phyloP scores from a whole-genome alignment of 2,329 filamentous ascomycete species.

The Botryotinia narcissicola region DNA sequence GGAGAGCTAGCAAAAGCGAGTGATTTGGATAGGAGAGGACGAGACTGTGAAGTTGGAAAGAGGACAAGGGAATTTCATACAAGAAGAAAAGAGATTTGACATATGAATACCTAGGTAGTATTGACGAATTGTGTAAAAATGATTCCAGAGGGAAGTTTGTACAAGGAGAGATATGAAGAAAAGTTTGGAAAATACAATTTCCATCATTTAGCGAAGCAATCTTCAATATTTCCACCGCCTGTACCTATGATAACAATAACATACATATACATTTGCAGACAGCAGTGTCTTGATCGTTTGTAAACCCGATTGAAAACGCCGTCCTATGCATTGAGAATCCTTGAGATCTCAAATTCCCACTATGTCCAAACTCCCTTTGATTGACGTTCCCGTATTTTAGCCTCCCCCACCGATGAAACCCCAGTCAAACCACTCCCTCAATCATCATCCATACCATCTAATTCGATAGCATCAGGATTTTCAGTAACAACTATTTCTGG shows the following conservation, averaged over 20 bases:
- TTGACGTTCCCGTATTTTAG: slow-evolving; percentile 14
- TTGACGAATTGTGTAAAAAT: slow-evolving; percentile 2
- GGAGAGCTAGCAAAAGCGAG: slow-evolving; percentile 20
- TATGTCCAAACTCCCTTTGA: slow-evolving; percentile 19
- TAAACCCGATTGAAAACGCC: slow-evolving; percentile 21
- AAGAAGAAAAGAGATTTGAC: not conserved
- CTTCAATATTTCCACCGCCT: slow-evolving; percentile 8
- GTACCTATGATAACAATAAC: slow-evolving; percentile 14
- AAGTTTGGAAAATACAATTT: not conserved
- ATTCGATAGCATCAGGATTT: slow-evolving; percentile 84
- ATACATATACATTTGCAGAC: slow-evolving; percentile 18
- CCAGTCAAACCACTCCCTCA: slow-evolving; percentile 13
- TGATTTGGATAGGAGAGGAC: not conserved
- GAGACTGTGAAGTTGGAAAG: not conserved
- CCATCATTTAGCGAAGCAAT: slow-evolving; percentile 7
- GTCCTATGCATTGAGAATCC: slow-evolving; percentile 24
- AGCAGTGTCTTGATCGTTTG: slow-evolving; percentile 1
- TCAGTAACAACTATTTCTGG: slow-evolving; percentile 47
- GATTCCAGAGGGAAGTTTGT: not conserved
- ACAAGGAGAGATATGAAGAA: not conserved
- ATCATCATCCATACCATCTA: slow-evolving; percentile 53
- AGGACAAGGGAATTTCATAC: not conserved
- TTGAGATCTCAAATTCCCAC: slow-evolving; percentile 11
- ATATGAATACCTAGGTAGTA: not conserved
- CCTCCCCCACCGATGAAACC: slow-evolving; percentile 8